A percentile compares a stretch with the other conserved stretches of the same genome.
Evolutionary conservation across 768 basidiomycete species (phyloP).

Genomic region (Mycena pura): DNA sequence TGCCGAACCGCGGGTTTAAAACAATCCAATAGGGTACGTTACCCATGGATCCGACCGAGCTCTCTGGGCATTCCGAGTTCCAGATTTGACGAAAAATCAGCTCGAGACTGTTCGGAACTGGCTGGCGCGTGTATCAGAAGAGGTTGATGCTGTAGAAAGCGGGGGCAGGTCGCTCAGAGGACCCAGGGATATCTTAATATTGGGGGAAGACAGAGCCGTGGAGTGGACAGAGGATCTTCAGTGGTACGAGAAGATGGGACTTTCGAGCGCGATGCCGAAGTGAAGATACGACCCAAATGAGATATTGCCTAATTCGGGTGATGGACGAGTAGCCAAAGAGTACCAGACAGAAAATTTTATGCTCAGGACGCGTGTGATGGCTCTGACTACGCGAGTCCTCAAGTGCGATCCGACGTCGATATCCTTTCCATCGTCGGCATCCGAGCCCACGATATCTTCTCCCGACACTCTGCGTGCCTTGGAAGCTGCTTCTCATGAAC

Average conservation of each 20-base stretch:
- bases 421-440: conserved; percentile 53
- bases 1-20: neutral
- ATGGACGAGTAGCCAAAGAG: neutral
- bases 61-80: conserved; percentile 66
- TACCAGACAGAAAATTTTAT: conserved; percentile 12
- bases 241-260: conserved; percentile 59
- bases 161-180: conserved; percentile 38
- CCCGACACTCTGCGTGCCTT: conserved; percentile 61
- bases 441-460: conserved; percentile 56
- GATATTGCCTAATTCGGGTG: conserved; percentile 1
- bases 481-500: conserved; percentile 58
- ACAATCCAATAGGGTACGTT: conserved; percentile 61
- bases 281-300: neutral
- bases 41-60: conserved; percentile 72
- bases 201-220: conserved; percentile 59
- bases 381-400: conserved; percentile 50
- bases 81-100: conserved; percentile 55
- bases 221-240: conserved; percentile 60
- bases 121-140: conserved; percentile 57
- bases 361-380: conserved; percentile 24
- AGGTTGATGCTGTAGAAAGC: conserved; percentile 48
- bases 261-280: conserved; percentile 33
- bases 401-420: conserved; percentile 70
- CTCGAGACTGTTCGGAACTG: conserved; percentile 57
- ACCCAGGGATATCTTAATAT: conserved; percentile 42